phyloP scores from a whole-genome alignment of 768 basidiomycete genomes.

The Russula sp. region DNA sequence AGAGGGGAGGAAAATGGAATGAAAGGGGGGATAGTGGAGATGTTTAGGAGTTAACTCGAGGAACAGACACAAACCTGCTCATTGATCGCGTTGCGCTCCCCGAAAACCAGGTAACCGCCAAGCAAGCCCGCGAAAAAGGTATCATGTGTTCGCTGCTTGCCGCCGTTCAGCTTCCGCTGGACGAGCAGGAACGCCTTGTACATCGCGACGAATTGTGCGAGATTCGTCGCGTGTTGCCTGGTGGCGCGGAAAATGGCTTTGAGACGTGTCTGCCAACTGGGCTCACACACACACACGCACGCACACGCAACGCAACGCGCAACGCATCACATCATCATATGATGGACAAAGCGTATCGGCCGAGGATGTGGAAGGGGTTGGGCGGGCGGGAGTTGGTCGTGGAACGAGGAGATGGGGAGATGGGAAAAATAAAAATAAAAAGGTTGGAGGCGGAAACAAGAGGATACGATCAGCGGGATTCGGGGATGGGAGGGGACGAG shows the following conservation, averaged over 20 bases:
- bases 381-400: too few relatives aligned
- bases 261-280: constrained; percentile 66
- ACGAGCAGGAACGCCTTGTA: constrained; percentile 85
- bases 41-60: not conserved
- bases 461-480: constrained; percentile 14
- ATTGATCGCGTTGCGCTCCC: constrained; percentile 80
- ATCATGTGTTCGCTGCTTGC: constrained; percentile 76
- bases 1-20: not conserved
- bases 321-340: not conserved
- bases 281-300: too few relatives aligned
- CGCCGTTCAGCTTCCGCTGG: constrained; percentile 75
- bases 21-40: not conserved
- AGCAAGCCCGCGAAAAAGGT: constrained; percentile 90
- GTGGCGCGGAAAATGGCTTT: constrained; percentile 75
- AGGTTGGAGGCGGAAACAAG: not conserved
- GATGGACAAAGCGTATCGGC: not conserved
- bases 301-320: not conserved
- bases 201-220: constrained; percentile 89
- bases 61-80: constrained; percentile 62
- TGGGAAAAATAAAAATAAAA: not conserved
- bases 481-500: not conserved
- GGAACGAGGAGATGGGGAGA: not conserved
- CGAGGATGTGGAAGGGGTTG: not conserved
- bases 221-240: constrained; percentile 83
- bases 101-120: constrained; percentile 87